phyloP scores from a whole-genome alignment of 129 eudicot genomes.

The Artemisia argyi region DNA sequence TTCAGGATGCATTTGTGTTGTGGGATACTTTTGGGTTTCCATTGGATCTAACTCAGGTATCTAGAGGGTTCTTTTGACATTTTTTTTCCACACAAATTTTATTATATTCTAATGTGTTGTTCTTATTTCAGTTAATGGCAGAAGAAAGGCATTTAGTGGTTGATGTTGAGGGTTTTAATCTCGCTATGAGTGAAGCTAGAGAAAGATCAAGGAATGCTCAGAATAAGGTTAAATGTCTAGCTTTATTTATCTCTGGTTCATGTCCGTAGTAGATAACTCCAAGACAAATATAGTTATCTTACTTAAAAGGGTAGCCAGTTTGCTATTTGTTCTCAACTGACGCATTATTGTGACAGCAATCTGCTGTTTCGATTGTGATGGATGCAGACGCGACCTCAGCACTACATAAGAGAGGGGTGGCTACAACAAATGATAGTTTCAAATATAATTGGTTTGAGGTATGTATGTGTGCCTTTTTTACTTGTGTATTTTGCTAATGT shows the following conservation, averaged over 20 bases:
- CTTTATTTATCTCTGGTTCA: not conserved
- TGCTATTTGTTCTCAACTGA: not conserved
- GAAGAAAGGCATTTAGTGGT: conserved; percentile 89
- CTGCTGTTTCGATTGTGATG: conserved; percentile 73
- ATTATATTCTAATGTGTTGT: not conserved
- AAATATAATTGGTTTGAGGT: conserved; percentile 92
- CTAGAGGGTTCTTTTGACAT: not conserved
- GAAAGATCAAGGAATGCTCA: conserved; percentile 97
- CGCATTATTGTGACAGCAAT: conserved; percentile 50
- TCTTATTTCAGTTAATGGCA: conserved; percentile 78
- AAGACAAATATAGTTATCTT: conserved; percentile 2
- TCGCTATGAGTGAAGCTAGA: conserved; percentile 92
- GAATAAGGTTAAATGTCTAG: conserved; percentile 56
- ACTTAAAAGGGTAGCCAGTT: not conserved
- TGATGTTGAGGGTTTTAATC: conserved; percentile 74
- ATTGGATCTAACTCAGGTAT: conserved; percentile 93
- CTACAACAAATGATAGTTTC: conserved; percentile 67
- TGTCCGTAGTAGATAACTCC: not conserved
- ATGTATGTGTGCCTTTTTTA: conserved; percentile 20
- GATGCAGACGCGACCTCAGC: conserved; percentile 95
- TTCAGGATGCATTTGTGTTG: conserved; percentile 93
- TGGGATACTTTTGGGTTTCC: conserved; percentile 99
- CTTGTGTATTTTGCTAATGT: not conserved
- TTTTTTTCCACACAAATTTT: not conserved
- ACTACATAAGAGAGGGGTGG: conserved; percentile 70